A percentile compares a stretch with the other conserved stretches of the same genome.
phyloP scores from a whole-genome alignment of 73 alveolate species.

The Tetrahymena malaccensis region DNA sequence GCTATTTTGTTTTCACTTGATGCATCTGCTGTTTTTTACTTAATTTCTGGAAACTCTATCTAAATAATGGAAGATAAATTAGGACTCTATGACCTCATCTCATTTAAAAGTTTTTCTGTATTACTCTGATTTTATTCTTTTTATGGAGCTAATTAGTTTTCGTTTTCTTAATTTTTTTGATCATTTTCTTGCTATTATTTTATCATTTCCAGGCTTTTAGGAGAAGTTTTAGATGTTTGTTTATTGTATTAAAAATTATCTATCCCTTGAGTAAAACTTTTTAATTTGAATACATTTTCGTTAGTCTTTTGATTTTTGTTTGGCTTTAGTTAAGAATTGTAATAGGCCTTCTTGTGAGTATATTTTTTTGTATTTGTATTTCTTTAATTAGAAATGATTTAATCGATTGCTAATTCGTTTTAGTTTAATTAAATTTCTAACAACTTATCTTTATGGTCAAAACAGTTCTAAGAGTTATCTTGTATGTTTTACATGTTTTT shows the following conservation, averaged over 20 bases:
- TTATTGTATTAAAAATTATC: not conserved
- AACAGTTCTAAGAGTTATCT: not conserved
- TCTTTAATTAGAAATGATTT: not conserved
- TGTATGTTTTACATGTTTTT: not conserved
- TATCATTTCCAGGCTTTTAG: not conserved
- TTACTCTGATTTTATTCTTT: not conserved
- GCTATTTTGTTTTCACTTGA: not conserved
- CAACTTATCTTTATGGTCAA: not conserved
- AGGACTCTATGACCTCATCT: not conserved
- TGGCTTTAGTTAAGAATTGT: not conserved
- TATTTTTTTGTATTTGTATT: no score
- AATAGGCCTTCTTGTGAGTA: not conserved
- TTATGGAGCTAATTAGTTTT: no score
- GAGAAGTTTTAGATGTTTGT: not conserved
- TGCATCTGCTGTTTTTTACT: not conserved
- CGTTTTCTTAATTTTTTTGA: not conserved
- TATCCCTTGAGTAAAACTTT: not conserved
- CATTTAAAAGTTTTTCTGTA: not conserved
- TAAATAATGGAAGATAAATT: not conserved
- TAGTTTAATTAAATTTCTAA: not conserved
- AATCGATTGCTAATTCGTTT: not conserved
- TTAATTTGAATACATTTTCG: not conserved
- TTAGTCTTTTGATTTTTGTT: no score
- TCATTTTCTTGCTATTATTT: no score
- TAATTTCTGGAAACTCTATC: not conserved